A percentile compares a stretch with the other conserved stretches of the same genome.
These are phyloP conservation scores for Lathyrus oleraceus DNA, from an alignment of 306 rosid species.

Conservation along the genomic window DNA sequence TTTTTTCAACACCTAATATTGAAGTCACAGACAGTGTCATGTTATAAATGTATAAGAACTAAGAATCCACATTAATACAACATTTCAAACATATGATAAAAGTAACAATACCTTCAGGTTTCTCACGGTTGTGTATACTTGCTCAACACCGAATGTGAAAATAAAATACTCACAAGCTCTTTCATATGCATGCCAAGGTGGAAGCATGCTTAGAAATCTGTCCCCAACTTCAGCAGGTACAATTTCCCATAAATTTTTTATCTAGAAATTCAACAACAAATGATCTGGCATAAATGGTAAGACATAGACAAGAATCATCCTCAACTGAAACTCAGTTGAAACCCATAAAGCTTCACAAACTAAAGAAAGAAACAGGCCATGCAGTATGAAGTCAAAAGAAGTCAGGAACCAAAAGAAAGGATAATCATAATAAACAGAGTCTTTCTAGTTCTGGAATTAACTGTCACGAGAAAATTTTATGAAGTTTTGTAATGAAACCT, in stretches of 20 bases:
- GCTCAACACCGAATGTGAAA: constrained; percentile 72
- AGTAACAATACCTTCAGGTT: constrained; percentile 74
- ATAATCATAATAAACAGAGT: background rate
- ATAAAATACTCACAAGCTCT: constrained; percentile 87
- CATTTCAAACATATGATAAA: constrained; percentile 16
- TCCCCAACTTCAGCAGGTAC: constrained; percentile 86
- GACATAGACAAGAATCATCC: constrained; percentile 24
- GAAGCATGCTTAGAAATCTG: constrained; percentile 93
- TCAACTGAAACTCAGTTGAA: constrained; percentile 27
- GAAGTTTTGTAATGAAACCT: constrained; percentile 54
- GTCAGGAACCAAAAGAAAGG: background rate
- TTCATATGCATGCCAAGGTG: constrained; percentile 98
- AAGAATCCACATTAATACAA: constrained; percentile 4
- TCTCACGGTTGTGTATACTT: constrained; percentile 75
- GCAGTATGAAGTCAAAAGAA: too few species aligned
- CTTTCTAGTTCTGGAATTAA: background rate
- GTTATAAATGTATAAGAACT: constrained; percentile 10
- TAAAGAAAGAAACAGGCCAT: too few species aligned
- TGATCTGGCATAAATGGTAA: constrained; percentile 13
- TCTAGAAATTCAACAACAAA: constrained; percentile 47
- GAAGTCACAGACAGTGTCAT: background rate
- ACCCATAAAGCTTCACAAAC: background rate
- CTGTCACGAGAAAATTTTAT: constrained; percentile 19
- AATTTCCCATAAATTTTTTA: constrained; percentile 67
- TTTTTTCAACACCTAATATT: background rate